Evolutionary conservation across 192 early-diverging fungal species (phyloP), one percentile per base, ranked within the genome.

Genomic region (Umbelopsis sp.): DNA sequence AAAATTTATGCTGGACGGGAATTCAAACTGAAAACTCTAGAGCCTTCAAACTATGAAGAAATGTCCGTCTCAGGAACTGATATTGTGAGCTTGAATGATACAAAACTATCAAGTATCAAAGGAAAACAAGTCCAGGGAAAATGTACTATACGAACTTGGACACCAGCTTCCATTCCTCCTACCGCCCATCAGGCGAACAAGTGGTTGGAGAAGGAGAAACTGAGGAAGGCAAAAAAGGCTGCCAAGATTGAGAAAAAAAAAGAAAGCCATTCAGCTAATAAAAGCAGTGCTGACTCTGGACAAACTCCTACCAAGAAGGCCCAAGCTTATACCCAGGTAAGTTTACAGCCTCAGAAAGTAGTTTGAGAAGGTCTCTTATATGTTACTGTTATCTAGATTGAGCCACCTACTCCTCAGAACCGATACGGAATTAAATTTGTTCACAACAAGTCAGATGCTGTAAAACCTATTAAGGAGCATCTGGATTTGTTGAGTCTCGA

Each of bases 351-450:
- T n/a, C 2, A n/a, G 2, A 11, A 2, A 6, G n/a, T 2, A 20
- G 2, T 49, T 49, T 33, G 73, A 46, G 22, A 68, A 76, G 33
- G 21, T 33, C 20, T 25, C 35, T 37, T 47, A 10, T 27, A 23
- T 46, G 11, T 64, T 61, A 49, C 18, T 68, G 33, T 69, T 71
- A 0, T 76, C 68, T 10, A 89, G 80, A 69, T 91, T 27, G 90
- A 91, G 69, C 85, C 80, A 4, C 87, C 89, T 13, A 92, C 91
- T 1, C 88, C 74, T 7, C 80, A 81, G 41, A 88, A 90, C 52
- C 76, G 75, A 6, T 88, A 86, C 79, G 87, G 88, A 2, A 88
- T 89, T 76, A 91, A 91, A 74, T 88, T 80, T 61, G 87, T 76
- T 45, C 81, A 83, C 10, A 81, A 81, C 0, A 82, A 85, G 66